Conservation (phyloP, 345 rosid species). For the Excoecaria cochinchinensis region DNA sequence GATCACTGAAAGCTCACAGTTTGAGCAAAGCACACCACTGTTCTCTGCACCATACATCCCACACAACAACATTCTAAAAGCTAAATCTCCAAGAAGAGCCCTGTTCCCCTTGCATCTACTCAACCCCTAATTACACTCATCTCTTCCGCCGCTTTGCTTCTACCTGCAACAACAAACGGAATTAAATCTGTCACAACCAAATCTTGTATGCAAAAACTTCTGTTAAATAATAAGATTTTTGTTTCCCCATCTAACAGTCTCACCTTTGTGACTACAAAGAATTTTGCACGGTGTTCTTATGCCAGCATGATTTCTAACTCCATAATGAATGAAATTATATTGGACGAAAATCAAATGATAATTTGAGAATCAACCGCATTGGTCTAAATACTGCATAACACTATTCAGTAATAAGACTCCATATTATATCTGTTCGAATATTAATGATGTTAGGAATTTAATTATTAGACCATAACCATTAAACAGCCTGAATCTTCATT, state of each 20-base stretch:
- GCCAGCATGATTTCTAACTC: neutral
- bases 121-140: conserved; percentile 19
- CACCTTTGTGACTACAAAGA: neutral
- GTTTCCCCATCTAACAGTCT: neutral
- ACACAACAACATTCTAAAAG: conserved; percentile 31
- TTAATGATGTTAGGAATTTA: no score
- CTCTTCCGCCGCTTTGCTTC: conserved; percentile 66
- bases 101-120: conserved; percentile 10
- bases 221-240: neutral
- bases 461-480: no score
- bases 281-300: neutral
- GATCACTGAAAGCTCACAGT: conserved; percentile 22
- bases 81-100: conserved; percentile 23
- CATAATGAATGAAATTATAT: neutral
- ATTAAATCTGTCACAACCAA: neutral
- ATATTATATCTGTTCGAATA: no score
- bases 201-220: neutral
- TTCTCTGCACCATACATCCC: conserved; percentile 45
- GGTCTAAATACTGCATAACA: no score
- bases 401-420: no score
- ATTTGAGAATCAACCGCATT: neutral
- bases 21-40: conserved; percentile 27
- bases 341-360: neutral
- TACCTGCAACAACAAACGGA: conserved; percentile 36
- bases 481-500: no score